Evolutionary conservation across 2,329 filamentous ascomycete genomes (phyloP).

Genomic region (Cladosporium sp.): DNA sequence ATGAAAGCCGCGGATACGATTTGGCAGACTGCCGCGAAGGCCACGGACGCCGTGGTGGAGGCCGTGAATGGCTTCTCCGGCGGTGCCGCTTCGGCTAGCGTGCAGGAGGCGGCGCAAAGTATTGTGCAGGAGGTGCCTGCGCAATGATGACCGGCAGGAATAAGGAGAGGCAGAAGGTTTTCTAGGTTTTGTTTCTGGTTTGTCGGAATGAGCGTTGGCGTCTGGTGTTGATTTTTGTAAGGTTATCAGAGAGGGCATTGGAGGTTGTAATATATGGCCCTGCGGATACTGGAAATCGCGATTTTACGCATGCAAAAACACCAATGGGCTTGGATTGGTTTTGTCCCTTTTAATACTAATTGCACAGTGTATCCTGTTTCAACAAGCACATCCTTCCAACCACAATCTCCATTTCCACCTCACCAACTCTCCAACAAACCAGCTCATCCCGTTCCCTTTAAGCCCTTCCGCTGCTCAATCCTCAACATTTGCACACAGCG

Average conservation of each 20-base stretch:
- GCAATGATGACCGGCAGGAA: constrained; percentile 2
- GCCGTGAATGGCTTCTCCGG: constrained; percentile 18
- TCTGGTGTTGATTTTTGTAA: neutral
- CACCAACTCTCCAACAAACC: too few relatives aligned
- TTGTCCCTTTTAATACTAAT: neutral
- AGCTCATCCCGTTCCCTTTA: too few relatives aligned
- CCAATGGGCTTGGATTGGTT: too few relatives aligned
- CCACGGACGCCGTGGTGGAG: constrained; percentile 18
- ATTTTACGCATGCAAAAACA: neutral
- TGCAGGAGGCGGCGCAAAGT: neutral
- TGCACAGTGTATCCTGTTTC: neutral
- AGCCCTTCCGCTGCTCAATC: neutral
- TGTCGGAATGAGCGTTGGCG: constrained; percentile 7
- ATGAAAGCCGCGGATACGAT: constrained; percentile 18
- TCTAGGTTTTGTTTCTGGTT: neutral
- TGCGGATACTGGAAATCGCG: neutral
- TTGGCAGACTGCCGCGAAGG: constrained; percentile 18
- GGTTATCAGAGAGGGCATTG: neutral
- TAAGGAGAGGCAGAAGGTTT: neutral
- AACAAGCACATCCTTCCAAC: neutral
- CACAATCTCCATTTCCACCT: neutral
- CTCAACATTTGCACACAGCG: neutral
- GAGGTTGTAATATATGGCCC: neutral
- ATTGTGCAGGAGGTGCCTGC: constrained; percentile 3
- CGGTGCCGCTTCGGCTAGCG: neutral